Percentiles rank a stretch among this genome's conserved stretches.
These are phyloP conservation scores for Alternaria atra DNA, from an alignment of 2,329 filamentous ascomycete species.

Conservation along the genomic window DNA sequence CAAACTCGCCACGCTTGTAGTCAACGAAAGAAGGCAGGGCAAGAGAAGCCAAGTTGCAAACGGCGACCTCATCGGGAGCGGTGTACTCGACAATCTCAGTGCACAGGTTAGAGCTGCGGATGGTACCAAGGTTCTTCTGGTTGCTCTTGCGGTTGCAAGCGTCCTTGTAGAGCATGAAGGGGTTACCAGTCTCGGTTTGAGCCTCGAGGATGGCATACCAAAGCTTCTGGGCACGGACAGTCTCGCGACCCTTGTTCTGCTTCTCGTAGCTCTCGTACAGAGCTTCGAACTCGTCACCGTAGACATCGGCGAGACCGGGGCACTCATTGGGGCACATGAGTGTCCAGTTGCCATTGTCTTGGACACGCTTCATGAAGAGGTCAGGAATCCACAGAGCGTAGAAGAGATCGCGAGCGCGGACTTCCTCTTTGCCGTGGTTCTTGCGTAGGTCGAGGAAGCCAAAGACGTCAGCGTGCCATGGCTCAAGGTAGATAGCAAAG, in stretches of 20 bases:
- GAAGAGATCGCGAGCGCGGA: conserved; percentile 96
- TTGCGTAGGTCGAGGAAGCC: conserved; percentile 97
- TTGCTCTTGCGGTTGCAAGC: conserved; percentile 99
- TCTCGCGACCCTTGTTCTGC: conserved; percentile 87
- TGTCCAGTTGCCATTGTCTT: conserved; percentile 96
- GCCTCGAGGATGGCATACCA: conserved; percentile 99
- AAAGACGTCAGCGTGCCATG: conserved; percentile 98
- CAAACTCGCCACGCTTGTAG: conserved; percentile 82
- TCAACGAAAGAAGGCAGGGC: conserved; percentile 92
- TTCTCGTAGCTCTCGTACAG: conserved; percentile 91
- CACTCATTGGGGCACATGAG: conserved; percentile 98
- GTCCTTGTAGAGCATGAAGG: conserved; percentile 99
- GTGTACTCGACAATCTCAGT: conserved; percentile 99
- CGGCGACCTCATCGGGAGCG: conserved; percentile 96
- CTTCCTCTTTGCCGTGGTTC: conserved; percentile 99
- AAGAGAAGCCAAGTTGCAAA: conserved; percentile 96
- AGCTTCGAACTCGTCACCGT: conserved; percentile 95
- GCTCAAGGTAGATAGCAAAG: conserved; percentile 98
- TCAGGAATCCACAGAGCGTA: conserved; percentile 98
- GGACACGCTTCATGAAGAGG: conserved; percentile 99
- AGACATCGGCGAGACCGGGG: conserved; percentile 92
- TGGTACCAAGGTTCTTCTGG: conserved; percentile 99
- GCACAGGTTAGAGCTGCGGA: conserved; percentile 98
- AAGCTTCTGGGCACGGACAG: conserved; percentile 96
- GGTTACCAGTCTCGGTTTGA: conserved; percentile 98